phyloP scores from a whole-genome alignment of 2,329 filamentous ascomycete genomes.

The Aschersonia sp. region DNA sequence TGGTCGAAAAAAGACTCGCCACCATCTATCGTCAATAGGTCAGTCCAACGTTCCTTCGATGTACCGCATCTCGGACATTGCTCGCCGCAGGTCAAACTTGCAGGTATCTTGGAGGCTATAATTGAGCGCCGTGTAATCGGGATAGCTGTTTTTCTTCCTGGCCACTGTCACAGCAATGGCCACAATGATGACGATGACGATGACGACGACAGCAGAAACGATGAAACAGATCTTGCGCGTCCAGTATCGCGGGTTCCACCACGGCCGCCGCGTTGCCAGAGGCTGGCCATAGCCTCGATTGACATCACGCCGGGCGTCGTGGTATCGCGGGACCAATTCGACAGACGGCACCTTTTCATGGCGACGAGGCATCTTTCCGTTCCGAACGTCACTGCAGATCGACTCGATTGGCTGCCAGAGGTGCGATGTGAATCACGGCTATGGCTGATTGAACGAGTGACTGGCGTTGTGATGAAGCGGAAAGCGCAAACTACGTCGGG shows the following conservation, averaged over 20 bases:
- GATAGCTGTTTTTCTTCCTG: constrained; percentile 26
- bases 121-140: constrained; percentile 29
- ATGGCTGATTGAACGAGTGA: too few relatives aligned
- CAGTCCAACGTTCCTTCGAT: too few relatives aligned
- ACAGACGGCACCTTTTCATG: constrained; percentile 8
- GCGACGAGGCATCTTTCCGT: not conserved
- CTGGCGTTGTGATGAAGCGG: too few relatives aligned
- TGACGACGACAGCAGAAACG: constrained; percentile 18
- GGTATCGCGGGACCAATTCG: constrained; percentile 12
- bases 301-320: constrained; percentile 2
- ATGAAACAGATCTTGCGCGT: constrained; percentile 34
- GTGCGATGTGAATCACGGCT: too few relatives aligned
- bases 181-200: constrained; percentile 34
- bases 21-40: constrained; percentile 22
- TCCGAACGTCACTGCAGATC: not conserved
- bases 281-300: constrained; percentile 8
- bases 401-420: too few relatives aligned
- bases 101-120: constrained; percentile 36
- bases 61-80: not conserved
- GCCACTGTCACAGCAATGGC: constrained; percentile 26
- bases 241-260: constrained; percentile 39
- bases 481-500: too few relatives aligned
- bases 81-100: constrained; percentile 13
- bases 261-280: constrained; percentile 14
- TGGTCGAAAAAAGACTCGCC: constrained; percentile 38